Base-by-base conservation (phyloP, 2,329 filamentous ascomycete genomes). In the Achaetomium macrosporum region DNA sequence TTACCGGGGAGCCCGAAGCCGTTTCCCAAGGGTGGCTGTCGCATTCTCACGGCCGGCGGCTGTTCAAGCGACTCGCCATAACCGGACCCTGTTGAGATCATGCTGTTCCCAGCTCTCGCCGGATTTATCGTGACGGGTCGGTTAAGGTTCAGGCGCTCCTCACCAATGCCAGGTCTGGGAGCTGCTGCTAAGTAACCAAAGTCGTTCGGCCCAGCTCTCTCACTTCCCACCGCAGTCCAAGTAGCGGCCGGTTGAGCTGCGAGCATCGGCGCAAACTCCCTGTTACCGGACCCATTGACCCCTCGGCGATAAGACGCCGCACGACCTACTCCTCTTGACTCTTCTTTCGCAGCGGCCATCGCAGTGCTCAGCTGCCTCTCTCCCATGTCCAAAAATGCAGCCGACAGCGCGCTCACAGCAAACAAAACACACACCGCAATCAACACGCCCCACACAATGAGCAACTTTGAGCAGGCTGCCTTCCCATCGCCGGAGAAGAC, bases 391-490 rank as follows among this genome's bases (percentile, higher is more conserved):
- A 89, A 72, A 60, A 82, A 81, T 51, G 74, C 69, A 30, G 76
- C 78, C 42, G 79, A 75, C 46, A 85, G 69, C 42, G 76, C 71
- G 2, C 82, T 85, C 55, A 88, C 77, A 56, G 81, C 76, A 63
- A 88, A 88, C 35, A 89, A 71, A 41, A 87, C 79, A 67, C 84
- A 90, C 46, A 95, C 78, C 5, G 84, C 84, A 68, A 96, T 91
- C 67, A 83, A 81, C 55, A 96, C 71, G 1, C 90, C 90, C 91
- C 90, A 96, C 59, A 93, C 81, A 15, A 87, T 82, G 77, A 95
- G 95, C 68, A 90, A 83, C 74, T 93, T 84, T 64, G 84, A 83
- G 73, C 91, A 96, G 51, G 87, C 87, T 16, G 78, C 68, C 67
- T 76, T 76, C 61, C 75, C 76, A 4, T 74, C 72, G 50, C 75